A percentile compares a stretch with the other conserved stretches of the same genome.
These are phyloP conservation scores for Colletotrichum scovillei DNA, from an alignment of 2,329 filamentous ascomycete genomes.

Conservation along the genomic window DNA sequence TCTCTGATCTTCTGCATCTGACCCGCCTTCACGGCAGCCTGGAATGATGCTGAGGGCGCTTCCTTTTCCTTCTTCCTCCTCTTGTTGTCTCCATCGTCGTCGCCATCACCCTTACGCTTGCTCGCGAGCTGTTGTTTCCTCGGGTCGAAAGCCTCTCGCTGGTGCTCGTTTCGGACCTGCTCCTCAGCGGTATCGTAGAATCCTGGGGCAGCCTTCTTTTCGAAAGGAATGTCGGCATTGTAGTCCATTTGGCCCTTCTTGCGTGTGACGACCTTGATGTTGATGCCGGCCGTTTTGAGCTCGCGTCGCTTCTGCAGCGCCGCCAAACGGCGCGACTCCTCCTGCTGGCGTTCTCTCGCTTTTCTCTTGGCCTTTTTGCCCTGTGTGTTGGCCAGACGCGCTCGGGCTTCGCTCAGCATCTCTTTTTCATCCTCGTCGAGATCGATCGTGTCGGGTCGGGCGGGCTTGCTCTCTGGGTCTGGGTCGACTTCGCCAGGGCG, in stretches of 20 bases:
- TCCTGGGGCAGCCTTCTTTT: slow-evolving; percentile 87
- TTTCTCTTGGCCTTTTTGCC: slow-evolving; percentile 99
- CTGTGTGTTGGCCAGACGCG: slow-evolving; percentile 95
- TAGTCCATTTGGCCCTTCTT: slow-evolving; percentile 99
- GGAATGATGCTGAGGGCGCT: slow-evolving; percentile 79
- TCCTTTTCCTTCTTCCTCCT: slow-evolving; percentile 90
- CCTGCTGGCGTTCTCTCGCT: slow-evolving; percentile 92
- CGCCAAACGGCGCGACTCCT: slow-evolving; percentile 91
- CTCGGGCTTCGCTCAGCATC: slow-evolving; percentile 97
- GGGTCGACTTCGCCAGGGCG: slow-evolving; percentile 95
- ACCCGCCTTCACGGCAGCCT: slow-evolving; percentile 91
- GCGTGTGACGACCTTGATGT: slow-evolving; percentile 91
- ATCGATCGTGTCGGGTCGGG: slow-evolving; percentile 95
- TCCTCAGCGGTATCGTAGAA: slow-evolving; percentile 96
- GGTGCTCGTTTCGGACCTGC: slow-evolving; percentile 80
- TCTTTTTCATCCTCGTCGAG: slow-evolving; percentile 99
- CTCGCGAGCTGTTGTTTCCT: slow-evolving; percentile 89
- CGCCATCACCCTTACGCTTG: slow-evolving; percentile 92
- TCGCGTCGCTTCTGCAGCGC: slow-evolving; percentile 95
- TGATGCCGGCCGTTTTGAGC: slow-evolving; percentile 97
- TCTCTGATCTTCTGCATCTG: slow-evolving; percentile 95
- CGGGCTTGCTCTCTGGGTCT: slow-evolving; percentile 97
- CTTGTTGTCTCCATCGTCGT: slow-evolving; percentile 83
- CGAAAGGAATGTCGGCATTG: slow-evolving; percentile 98
- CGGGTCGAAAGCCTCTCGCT: slow-evolving; percentile 89